A percentile compares a stretch with the other conserved stretches of the same genome.
These are phyloP conservation scores for Apiospora kogelbergensis DNA, from an alignment of 2,329 filamentous ascomycete genomes.

Conservation along the genomic window DNA sequence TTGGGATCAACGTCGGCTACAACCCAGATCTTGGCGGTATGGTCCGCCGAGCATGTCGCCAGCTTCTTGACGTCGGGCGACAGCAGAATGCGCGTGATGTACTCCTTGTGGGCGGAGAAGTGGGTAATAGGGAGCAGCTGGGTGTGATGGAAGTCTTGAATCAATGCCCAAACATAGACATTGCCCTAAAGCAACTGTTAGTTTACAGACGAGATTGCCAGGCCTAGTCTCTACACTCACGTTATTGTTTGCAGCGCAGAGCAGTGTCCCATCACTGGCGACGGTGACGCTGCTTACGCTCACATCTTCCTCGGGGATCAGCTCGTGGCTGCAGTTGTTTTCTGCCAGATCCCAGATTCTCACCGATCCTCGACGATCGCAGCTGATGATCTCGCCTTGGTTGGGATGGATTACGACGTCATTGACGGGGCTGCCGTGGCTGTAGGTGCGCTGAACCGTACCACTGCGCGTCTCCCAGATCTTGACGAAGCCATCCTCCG, in stretches of 20 bases:
- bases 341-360: slow-evolving; percentile 95
- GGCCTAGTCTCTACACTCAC: slow-evolving; percentile 46
- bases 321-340: slow-evolving; percentile 94
- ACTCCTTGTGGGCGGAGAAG: slow-evolving; percentile 88
- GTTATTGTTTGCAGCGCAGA: slow-evolving; percentile 90
- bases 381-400: slow-evolving; percentile 96
- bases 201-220: neutral
- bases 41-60: slow-evolving; percentile 90
- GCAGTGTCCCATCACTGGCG: slow-evolving; percentile 86
- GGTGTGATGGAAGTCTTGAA: slow-evolving; percentile 79
- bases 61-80: slow-evolving; percentile 93
- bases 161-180: slow-evolving; percentile 95
- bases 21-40: slow-evolving; percentile 95
- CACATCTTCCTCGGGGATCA: slow-evolving; percentile 95
- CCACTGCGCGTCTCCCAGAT: slow-evolving; percentile 93
- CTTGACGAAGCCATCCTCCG: slow-evolving; percentile 94
- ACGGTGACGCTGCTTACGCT: slow-evolving; percentile 93
- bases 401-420: slow-evolving; percentile 99
- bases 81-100: slow-evolving; percentile 87
- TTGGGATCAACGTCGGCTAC: slow-evolving; percentile 67
- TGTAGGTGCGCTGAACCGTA: slow-evolving; percentile 88
- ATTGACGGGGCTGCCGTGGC: slow-evolving; percentile 84
- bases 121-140: slow-evolving; percentile 83
- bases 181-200: slow-evolving; percentile 64
- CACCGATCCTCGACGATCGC: slow-evolving; percentile 88